Evolutionary conservation across 2,329 filamentous ascomycete species (phyloP).

Genomic region (Orbilia javanica): DNA sequence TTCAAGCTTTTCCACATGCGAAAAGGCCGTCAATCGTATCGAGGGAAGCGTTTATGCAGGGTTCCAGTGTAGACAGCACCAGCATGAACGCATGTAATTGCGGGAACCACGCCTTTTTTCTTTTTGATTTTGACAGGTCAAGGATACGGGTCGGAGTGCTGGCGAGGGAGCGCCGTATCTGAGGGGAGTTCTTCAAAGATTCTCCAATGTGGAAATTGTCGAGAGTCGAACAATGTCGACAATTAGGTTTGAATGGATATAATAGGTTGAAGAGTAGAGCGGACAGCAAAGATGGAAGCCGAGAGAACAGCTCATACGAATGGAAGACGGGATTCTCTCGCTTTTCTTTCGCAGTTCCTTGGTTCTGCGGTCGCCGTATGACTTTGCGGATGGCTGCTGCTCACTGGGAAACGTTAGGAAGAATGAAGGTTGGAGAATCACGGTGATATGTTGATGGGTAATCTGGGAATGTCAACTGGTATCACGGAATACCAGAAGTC

Average conservation of each 20-base stretch:
- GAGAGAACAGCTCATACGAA: constrained; percentile 21
- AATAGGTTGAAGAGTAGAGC: constrained; percentile 48
- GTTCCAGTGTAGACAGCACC: constrained; percentile 32
- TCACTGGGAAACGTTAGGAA: constrained; percentile 32
- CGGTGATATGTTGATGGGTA: constrained; percentile 9
- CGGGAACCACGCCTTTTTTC: constrained; percentile 50
- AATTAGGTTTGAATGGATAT: constrained; percentile 37
- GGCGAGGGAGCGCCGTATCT: constrained; percentile 46
- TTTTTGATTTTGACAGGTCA: constrained; percentile 42
- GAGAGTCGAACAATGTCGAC: constrained; percentile 33
- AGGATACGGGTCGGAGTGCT: constrained; percentile 34
- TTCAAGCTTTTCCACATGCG: constrained; percentile 48
- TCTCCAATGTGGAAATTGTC: constrained; percentile 43
- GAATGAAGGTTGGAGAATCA: constrained; percentile 53
- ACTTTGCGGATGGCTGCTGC: constrained; percentile 30
- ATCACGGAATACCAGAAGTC: constrained; percentile 28
- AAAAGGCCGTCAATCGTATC: constrained; percentile 44
- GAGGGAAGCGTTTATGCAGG: constrained; percentile 49
- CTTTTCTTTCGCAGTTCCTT: constrained; percentile 1
- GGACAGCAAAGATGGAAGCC: constrained; percentile 23
- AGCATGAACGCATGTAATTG: constrained; percentile 50
- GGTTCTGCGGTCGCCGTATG: constrained; percentile 27
- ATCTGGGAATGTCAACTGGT: constrained; percentile 38
- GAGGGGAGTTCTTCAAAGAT: constrained; percentile 54
- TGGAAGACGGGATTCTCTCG: constrained; percentile 17